phyloP scores from a whole-genome alignment of 1,139 yeast genomes.

The Nadsonia starkeyi-henricii region DNA sequence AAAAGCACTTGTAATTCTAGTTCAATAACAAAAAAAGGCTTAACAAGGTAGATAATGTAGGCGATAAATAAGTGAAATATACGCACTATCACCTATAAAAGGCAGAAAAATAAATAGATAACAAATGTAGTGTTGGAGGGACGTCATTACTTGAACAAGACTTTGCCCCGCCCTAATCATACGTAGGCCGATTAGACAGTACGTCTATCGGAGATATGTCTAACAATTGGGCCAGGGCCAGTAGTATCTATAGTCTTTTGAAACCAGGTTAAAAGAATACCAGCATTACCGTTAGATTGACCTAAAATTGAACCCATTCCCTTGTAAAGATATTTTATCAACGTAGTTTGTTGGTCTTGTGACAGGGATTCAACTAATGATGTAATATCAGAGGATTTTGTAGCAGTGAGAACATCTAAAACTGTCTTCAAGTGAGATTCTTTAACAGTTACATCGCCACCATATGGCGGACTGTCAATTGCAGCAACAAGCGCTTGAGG shows the following conservation, averaged over 20 bases:
- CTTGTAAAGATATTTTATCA: conserved; percentile 74
- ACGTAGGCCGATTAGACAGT: conserved; percentile 34
- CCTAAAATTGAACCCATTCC: conserved; percentile 60
- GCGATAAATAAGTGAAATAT: no score
- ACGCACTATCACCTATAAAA: no score
- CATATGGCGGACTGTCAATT: conserved; percentile 70
- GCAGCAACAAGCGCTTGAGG: conserved; percentile 49
- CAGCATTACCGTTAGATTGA: conserved; percentile 73
- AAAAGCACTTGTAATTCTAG: no score
- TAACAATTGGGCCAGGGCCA: conserved; percentile 81
- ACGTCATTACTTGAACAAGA: no score
- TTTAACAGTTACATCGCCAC: conserved; percentile 48
- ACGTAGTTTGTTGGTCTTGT: conserved; percentile 56
- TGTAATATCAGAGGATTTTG: conserved; percentile 60
- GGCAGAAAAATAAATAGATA: no score
- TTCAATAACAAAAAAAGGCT: no score
- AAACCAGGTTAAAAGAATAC: conserved; percentile 76
- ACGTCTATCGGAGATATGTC: conserved; percentile 76
- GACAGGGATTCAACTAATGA: conserved; percentile 44
- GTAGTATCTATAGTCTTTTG: conserved; percentile 75
- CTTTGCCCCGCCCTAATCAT: no score
- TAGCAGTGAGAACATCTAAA: conserved; percentile 59
- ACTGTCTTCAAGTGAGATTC: conserved; percentile 42
- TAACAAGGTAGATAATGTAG: no score
- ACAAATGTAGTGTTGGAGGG: no score